Base-by-base conservation (phyloP, 2,329 filamentous ascomycete species). In the Diaporthe ampelina region DNA sequence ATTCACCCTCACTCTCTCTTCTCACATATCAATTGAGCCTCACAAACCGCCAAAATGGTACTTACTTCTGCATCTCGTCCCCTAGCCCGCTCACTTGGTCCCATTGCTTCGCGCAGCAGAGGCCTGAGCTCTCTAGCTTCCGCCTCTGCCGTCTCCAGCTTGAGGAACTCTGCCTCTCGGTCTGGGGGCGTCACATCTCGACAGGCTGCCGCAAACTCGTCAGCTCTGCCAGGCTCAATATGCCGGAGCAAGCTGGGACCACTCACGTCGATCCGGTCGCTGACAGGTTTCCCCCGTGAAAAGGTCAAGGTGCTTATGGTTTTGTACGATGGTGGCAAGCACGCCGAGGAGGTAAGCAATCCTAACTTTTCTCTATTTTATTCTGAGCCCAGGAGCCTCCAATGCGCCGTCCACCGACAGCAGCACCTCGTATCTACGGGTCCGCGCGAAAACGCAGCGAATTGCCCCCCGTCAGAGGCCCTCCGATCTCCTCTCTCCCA, bases 301-400 rank as follows among this genome's bases (percentile, higher is more conserved):
- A 84, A 98, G 95, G 95, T 95, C 88, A 98, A 98, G 89, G 94
- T 98, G 87, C 93, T 98, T 83, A 89, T 95, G 83, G 94, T 97
- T 80, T 91, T 98, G 80, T 98, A 98, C 89, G 95, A 98, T 86
- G 95, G 95, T 84, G 90, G 91, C 83, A 88, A 95, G 88, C 95
- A 98, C 88, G 95, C 95, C 87, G 88, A 94, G 86, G 90, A 98
- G 82, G 95, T 97, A 84, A 84, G 87, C 83, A 59, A 35, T 17
- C 6, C 43, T 24, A 32, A 21, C 15, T 0, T 19, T 45, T 56
- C 17, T 43, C n/a, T 40, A 2, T 13, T 4, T 40, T 40, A 59
- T 54, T n/a, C 10, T 29, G n/a, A 71, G 37, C 58, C 26, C 59
- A 35, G 40, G 45, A 73, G 56, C 72, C 69, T 21, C 45, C 61